Evolutionary conservation across 495 filamentous ascomycete species (phyloP).

Genomic region (Xylaria castorea): DNA sequence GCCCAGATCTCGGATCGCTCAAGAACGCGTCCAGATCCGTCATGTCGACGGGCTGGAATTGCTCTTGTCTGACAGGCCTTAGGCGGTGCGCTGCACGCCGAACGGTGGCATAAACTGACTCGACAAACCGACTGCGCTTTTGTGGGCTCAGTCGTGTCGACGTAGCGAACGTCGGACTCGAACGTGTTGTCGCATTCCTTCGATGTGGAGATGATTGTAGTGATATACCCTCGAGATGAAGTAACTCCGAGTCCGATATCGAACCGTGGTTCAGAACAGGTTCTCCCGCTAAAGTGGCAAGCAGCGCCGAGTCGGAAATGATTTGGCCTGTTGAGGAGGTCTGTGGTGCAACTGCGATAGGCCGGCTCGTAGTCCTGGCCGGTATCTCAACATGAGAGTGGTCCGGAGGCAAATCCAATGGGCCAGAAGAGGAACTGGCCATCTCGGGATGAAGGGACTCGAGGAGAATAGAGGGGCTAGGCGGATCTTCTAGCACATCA

Average conservation of each 20-base stretch:
- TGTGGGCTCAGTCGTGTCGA: conserved; percentile 31
- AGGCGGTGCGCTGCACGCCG: conserved; percentile 34
- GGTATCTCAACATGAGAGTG: not conserved
- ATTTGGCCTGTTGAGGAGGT: conserved; percentile 24
- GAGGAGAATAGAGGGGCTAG: conserved; percentile 41
- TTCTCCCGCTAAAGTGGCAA: conserved; percentile 31
- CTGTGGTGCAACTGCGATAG: not conserved
- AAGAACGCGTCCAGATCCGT: conserved; percentile 27
- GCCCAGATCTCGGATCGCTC: conserved; percentile 10
- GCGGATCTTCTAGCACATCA: conserved; percentile 38
- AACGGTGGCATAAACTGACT: conserved; percentile 34
- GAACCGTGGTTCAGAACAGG: conserved; percentile 43
- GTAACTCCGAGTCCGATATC: conserved; percentile 56
- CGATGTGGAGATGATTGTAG: conserved; percentile 45
- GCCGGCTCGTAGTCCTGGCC: not conserved
- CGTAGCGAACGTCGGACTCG: conserved; percentile 28
- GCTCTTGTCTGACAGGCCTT: conserved; percentile 29
- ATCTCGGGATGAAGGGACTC: conserved; percentile 31
- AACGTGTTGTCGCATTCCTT: conserved; percentile 34
- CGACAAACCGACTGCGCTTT: conserved; percentile 35
- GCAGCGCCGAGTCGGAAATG: conserved; percentile 22
- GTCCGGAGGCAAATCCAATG: conserved; percentile 28
- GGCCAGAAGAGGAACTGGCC: conserved; percentile 30
- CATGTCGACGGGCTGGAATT: conserved; percentile 2
- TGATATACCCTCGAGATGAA: conserved; percentile 53